phyloP scores from a whole-genome alignment of 805 yeast genomes.

The Myxozyma vanderwaltii region DNA sequence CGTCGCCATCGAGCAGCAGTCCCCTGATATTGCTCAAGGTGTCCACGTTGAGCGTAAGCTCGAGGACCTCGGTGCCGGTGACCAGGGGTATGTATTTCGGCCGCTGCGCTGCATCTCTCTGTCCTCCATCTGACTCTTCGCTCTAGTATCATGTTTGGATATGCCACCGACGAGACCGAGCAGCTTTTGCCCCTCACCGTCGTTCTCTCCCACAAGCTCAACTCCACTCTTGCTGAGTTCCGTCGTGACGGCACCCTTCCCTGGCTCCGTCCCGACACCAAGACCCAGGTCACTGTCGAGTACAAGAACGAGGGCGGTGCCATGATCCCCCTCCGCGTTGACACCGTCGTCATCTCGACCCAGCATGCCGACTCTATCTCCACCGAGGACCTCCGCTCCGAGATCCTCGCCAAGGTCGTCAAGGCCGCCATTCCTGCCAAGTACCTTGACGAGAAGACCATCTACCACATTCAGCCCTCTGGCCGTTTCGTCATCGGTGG shows the following conservation, averaged over 20 bases:
- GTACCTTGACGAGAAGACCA: slow-evolving; percentile 89
- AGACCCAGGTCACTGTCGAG: slow-evolving; percentile 99
- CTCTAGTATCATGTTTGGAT: slow-evolving; percentile 94
- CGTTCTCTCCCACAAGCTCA: slow-evolving; percentile 90
- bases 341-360: slow-evolving; percentile 95
- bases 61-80: slow-evolving; percentile 99
- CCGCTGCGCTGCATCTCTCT: background rate
- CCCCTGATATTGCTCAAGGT: slow-evolving; percentile 99
- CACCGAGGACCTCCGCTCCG: slow-evolving; percentile 85
- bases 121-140: background rate
- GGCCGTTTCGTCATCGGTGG: slow-evolving; percentile 99
- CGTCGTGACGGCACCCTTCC: slow-evolving; percentile 93
- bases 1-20: slow-evolving; percentile 99
- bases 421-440: slow-evolving; percentile 90
- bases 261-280: slow-evolving; percentile 99
- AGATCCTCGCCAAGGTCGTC: slow-evolving; percentile 76
- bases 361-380: slow-evolving; percentile 97
- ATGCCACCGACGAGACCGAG: slow-evolving; percentile 98
- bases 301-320: slow-evolving; percentile 94
- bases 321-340: slow-evolving; percentile 92
- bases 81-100: slow-evolving; percentile 59
- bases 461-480: slow-evolving; percentile 98
- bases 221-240: slow-evolving; percentile 94
- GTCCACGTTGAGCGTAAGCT: slow-evolving; percentile 91
- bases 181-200: slow-evolving; percentile 96